phyloP scores from a whole-genome alignment of 345 rosid genomes.

The Melaleuca alternifolia region DNA sequence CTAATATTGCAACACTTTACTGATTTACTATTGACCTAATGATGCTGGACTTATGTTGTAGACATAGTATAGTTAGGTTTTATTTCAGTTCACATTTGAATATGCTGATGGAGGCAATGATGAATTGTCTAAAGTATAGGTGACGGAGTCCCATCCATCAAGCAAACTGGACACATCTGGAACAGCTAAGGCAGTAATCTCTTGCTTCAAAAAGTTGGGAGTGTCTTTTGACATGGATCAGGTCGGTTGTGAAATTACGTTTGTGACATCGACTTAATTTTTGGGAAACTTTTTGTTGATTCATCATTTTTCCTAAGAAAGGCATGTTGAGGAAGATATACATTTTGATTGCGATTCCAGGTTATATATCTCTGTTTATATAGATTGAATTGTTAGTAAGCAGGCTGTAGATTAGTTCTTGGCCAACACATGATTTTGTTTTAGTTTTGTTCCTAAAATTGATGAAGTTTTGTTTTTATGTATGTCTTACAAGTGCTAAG shows the following conservation, averaged over 20 bases:
- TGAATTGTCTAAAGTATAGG: conserved; percentile 24
- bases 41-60: neutral
- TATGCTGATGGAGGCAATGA: neutral
- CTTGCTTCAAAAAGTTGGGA: conserved; percentile 84
- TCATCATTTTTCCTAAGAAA: neutral
- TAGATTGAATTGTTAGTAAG: neutral
- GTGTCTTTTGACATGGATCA: conserved; percentile 67
- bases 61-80: neutral
- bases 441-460: neutral
- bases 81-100: neutral
- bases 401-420: neutral
- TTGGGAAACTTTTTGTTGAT: neutral
- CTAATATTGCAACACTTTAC: neutral
- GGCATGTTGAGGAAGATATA: neutral
- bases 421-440: neutral
- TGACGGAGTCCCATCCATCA: conserved; percentile 90
- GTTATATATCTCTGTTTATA: too few species aligned
- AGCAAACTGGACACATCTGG: conserved; percentile 86
- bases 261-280: neutral
- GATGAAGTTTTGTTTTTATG: neutral
- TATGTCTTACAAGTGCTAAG: neutral
- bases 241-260: conserved; percentile 19
- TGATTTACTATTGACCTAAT: neutral
- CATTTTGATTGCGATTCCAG: neutral
- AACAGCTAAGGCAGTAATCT: conserved; percentile 81